Evolutionary conservation across 2,329 filamentous ascomycete species (phyloP), one percentile per base, ranked within the genome.

Genomic region (Microsporum ferrugineum): DNA sequence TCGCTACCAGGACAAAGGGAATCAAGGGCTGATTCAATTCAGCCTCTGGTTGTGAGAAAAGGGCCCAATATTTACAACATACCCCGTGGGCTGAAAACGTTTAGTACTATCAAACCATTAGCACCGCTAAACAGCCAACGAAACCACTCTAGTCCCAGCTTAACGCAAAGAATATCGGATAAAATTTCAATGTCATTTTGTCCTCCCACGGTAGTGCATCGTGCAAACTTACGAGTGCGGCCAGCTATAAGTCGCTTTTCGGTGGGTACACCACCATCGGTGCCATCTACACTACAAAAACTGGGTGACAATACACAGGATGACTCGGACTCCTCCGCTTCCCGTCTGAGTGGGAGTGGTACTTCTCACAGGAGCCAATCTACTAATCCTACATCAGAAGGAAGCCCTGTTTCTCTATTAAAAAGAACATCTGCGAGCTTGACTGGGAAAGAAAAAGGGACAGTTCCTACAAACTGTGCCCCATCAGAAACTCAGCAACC

Each of bases 141-240:
- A 33, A 69, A 63, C 47, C 61, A 64, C 7, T 69, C 71, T 8
- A 68, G 62, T n/a, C 65, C 71, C 6, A 67, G 67, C 17, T 64
- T 76, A 14, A 66, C 72, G 36, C 65, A 70, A 59, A 65, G 71
- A 12, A 61, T 77, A 8, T 73, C 75, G 1, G 70, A 69, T 41
- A 75, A 69, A 61, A 59, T 77, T 23, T 75, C 74, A 2, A 68
- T 69, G 31, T 69, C 73, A 4, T 75, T 77, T 64, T 71, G 71
- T 1, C 69, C 72, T 39, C 69, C 73, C 23, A 77, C 75, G 4
- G 71, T 77, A 5, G 73, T 77, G 55, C 75, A 68, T 57, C 73
- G 74, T 58, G 65, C 69, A 1, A 69, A 71, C 60, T 64, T 73
- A 5, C 70, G 70, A 23, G 65, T 68, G 3, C 71, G 74, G 47